Evolutionary conservation across 257 asterid species (phyloP).

Genomic region (Plantago elongata): DNA sequence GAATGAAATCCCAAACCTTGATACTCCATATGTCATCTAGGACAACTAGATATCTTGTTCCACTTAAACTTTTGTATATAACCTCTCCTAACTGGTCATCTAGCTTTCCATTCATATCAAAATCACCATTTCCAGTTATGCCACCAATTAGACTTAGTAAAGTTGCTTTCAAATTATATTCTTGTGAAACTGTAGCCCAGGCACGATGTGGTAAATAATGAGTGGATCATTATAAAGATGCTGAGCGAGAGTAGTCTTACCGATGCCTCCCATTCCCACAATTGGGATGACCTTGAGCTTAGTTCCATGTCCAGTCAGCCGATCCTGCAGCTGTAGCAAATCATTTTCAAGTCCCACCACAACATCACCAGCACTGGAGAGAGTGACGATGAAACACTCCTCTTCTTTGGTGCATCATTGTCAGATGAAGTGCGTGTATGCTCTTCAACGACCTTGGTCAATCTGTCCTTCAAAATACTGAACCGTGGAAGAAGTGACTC

Average conservation of each 20-base stretch:
- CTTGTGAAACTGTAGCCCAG: not conserved
- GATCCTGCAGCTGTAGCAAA: not conserved
- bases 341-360: not conserved
- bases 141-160: not conserved
- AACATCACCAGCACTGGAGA: not conserved
- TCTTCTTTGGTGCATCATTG: not conserved
- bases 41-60: not conserved
- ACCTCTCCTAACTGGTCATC: not conserved
- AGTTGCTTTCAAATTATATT: not conserved
- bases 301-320: not conserved
- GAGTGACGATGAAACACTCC: not conserved
- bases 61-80: not conserved
- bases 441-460: not conserved
- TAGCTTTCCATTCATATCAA: not conserved
- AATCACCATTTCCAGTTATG: not conserved
- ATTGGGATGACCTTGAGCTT: not conserved
- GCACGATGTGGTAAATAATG: not conserved
- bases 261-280: not conserved
- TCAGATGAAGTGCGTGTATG: not conserved
- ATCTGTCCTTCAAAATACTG: not conserved
- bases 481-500: not conserved
- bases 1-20: not conserved
- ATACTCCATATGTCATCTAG: not conserved
- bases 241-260: conserved; percentile 3
- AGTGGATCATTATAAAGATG: not conserved